A percentile compares a stretch with the other conserved stretches of the same genome.
Conservation (phyloP, 2,329 filamentous ascomycete species). For the Tolypocladium nubicola region DNA sequence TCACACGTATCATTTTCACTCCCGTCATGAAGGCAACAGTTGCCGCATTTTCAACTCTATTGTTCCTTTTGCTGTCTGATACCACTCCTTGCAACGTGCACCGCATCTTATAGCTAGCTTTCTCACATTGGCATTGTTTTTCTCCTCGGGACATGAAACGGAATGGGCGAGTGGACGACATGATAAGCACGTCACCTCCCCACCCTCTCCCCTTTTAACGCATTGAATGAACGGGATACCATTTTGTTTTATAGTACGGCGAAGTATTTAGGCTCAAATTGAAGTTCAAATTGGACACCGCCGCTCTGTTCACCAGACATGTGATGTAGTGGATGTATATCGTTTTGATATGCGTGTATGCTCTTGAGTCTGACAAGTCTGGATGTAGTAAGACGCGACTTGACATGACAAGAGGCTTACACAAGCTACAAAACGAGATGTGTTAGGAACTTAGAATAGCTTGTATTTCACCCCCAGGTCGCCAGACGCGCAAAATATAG, state of each 20-base stretch:
- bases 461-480: no score
- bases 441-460: no score
- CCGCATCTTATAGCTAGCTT: background rate
- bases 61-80: background rate
- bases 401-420: no score
- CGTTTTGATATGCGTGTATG: background rate
- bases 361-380: background rate
- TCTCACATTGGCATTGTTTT: background rate
- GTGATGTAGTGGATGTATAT: background rate
- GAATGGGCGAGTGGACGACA: background rate
- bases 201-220: background rate
- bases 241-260: slow-evolving; percentile 9
- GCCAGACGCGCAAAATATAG: no score
- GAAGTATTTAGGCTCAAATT: background rate
- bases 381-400: no score
- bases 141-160: background rate
- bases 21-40: background rate
- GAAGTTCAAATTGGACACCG: background rate
- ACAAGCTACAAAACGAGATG: no score
- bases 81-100: background rate
- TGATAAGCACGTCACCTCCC: background rate
- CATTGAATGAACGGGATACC: slow-evolving; percentile 13
- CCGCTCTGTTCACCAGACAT: background rate
- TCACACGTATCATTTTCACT: slow-evolving; percentile 3
- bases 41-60: no score